Evolutionary conservation across 768 basidiomycete genomes (phyloP).

Genomic region (Rhizopogon vulgaris): DNA sequence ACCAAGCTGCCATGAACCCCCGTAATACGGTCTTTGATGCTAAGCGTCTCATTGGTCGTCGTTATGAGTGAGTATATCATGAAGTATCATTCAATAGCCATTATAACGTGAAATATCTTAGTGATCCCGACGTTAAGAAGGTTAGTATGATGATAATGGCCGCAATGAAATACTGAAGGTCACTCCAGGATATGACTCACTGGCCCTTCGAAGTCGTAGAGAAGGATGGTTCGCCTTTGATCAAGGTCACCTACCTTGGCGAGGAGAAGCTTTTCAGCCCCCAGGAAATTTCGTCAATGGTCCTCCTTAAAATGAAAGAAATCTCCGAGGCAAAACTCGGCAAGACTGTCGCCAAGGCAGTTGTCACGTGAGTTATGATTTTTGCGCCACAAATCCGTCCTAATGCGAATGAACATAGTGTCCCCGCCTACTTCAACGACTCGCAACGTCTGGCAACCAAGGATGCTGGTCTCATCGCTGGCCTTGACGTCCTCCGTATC

Average conservation of each 20-base stretch:
- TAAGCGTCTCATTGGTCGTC: slow-evolving; percentile 96
- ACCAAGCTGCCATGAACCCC: slow-evolving; percentile 99
- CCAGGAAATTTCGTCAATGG: slow-evolving; percentile 99
- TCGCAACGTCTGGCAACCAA: slow-evolving; percentile 99
- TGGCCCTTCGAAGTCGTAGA: slow-evolving; percentile 98
- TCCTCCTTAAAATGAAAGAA: slow-evolving; percentile 99
- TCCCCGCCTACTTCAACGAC: slow-evolving; percentile 99
- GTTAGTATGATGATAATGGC: slow-evolving; percentile 18
- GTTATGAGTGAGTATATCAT: slow-evolving; percentile 69
- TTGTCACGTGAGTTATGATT: slow-evolving; percentile 76
- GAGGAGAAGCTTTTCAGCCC: slow-evolving; percentile 97
- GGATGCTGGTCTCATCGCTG: slow-evolving; percentile 96
- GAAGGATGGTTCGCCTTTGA: slow-evolving; percentile 94
- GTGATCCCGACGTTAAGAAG: slow-evolving; percentile 93
- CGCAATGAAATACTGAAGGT: slow-evolving; percentile 1
- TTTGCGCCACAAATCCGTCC: slow-evolving; percentile 5
- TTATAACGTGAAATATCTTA: slow-evolving; percentile 20
- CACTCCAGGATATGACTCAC: slow-evolving; percentile 79
- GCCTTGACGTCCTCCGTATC: slow-evolving; percentile 99
- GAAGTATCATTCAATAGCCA: background rate
- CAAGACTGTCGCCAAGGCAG: slow-evolving; percentile 97
- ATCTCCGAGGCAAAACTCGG: slow-evolving; percentile 99
- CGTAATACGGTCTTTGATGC: slow-evolving; percentile 98
- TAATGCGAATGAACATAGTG: slow-evolving; percentile 34
- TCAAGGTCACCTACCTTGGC: slow-evolving; percentile 91